Evolutionary conservation across 176 grass and related monocot species (phyloP), one percentile per base, ranked within the genome.

Genomic region (Hyparrhenia diplandra): DNA sequence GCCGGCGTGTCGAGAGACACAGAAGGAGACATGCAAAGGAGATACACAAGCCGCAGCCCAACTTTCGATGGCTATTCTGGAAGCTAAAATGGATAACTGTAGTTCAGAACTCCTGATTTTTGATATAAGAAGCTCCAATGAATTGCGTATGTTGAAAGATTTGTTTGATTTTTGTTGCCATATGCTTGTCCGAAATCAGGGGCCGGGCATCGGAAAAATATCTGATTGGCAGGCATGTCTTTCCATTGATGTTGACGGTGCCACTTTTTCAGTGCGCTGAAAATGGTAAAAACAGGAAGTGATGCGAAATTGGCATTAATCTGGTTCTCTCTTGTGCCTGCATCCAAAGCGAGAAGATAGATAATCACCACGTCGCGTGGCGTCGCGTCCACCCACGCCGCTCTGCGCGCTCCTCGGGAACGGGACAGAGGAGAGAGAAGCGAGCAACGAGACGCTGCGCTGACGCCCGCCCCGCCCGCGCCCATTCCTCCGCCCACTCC

Each of bases 281-380:
- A 80, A 80, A 66, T 80, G 57, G 24, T 0, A 24, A 8, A n/a
- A 69, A 75, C 0, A 0, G 39, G 49, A 3, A 60, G 45, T 62
- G 49, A 52, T 45, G 85, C 71, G 51, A 82, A 79, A 18, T 37
- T 39, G 49, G 29, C 57, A 39, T 69, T n/a, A n/a, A 58, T 58
- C 32, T 61, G 54, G 31, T 36, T 29, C n/a, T 6, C 49, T 16
- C 13, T 8, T 6, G 5, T n/a, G 58, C 37, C 37, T 41, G 6
- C 40, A 16, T n/a, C 8, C 34, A 40, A 7, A 23, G 18, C n/a
- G 18, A 77, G 79, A 78, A 82, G 65, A 77, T 71, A 77, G n/a
- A n/a, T n/a, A n/a, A n/a, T n/a, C n/a, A 71, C 67, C 23, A 3
- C 63, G 54, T 24, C 54, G 54, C 54, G 52, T 55, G 0, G 20